Percentiles rank a stretch among this genome's conserved stretches.
phyloP scores from a whole-genome alignment of 495 filamentous ascomycete genomes.

The Xylaria castorea region DNA sequence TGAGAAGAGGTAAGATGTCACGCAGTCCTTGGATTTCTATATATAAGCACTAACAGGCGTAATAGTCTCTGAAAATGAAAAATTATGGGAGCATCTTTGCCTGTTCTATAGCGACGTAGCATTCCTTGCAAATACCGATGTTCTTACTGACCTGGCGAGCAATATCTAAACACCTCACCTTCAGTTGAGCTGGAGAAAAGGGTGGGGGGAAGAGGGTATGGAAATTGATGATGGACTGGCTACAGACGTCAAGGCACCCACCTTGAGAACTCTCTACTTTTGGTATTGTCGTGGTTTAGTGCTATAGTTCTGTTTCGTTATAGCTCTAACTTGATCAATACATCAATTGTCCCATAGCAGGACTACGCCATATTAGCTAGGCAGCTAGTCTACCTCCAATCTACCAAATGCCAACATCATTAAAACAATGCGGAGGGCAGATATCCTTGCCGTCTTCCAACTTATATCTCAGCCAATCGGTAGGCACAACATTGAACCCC shows the following conservation, averaged over 20 bases:
- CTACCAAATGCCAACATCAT: no score
- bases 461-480: background rate
- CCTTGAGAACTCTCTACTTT: no score
- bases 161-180: background rate
- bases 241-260: no score
- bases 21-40: background rate
- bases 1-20: background rate
- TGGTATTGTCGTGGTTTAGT: no score
- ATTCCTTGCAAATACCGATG: background rate
- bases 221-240: background rate
- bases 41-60: background rate
- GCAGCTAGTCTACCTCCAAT: no score
- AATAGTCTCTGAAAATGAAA: background rate
- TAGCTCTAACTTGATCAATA: no score
- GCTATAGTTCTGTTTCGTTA: no score
- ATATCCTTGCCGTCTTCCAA: background rate
- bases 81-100: background rate
- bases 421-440: background rate
- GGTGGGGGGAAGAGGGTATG: no score
- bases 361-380: no score
- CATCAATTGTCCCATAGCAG: no score
- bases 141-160: background rate
- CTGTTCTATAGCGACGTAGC: background rate
- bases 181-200: background rate
- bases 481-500: constrained; percentile 26